Base-by-base conservation (phyloP, 306 rosid species). In the Parietaria judaica region DNA sequence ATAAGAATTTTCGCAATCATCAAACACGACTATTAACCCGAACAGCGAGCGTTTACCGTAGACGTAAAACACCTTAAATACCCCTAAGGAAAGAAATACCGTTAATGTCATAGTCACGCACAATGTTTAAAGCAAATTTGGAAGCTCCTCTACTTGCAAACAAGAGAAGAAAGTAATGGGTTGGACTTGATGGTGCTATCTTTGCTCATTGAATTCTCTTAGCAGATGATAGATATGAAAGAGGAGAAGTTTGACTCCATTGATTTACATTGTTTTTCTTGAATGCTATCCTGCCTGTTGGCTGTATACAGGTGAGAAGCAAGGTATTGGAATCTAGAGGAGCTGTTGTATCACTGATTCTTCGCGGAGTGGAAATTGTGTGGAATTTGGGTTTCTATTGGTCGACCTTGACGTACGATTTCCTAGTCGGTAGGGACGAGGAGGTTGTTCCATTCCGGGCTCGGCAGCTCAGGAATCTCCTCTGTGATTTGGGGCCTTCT, bases 401-500 rank as follows among this genome's bases (percentile, higher is more conserved):
- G 97, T 82, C 97, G 62, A 60, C 86, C 11, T 79, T 94, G 79
- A 70, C 49, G 74, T 94, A 94, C 64, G 99, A 94, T 72, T 86
- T 11, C 83, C 74, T 88, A 14, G 87, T 94, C 51, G 99, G 97
- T 78, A 86, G 99, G 78, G 99, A 92, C 72, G 95, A 88, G 76
- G 99, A 92, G 80, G 96, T 88, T 71, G 97, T 92, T 65, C 95
- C 99, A 11, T 86, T 56, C 74, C 99, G 99, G 16, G 96, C 99
- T 69, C 90, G 90, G 44, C 99, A 92, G 81, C 99, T 92, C 61
- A 80, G 99, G 74, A 92, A 82, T 63, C 99, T 92, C 66, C 70
- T 92, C 55, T 92, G 99, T 73, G 83, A 81, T 76, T 57, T 92
- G 82, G 96, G 98, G 36, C 96, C 96, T 79, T 92, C 99, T 56